A percentile compares a stretch with the other conserved stretches of the same genome.
Evolutionary conservation across 2,329 filamentous ascomycete genomes (phyloP).

Genomic region (Sporothrix protearum): DNA sequence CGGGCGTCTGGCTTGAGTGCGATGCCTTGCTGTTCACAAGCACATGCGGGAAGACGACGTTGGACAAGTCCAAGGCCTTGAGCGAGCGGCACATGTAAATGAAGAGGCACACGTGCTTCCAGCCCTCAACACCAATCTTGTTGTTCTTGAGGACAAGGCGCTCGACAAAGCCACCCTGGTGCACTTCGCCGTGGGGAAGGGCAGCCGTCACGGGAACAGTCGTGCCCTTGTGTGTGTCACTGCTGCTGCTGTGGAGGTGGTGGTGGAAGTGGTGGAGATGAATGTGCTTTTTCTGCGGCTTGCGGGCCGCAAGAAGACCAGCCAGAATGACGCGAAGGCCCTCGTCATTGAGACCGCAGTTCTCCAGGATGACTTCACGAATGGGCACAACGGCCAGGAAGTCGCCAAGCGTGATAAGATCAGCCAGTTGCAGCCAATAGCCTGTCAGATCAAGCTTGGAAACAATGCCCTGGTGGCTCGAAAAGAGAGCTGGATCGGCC

Average conservation of each 20-base stretch:
- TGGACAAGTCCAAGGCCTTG: slow-evolving; percentile 80
- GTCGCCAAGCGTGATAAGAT: slow-evolving; percentile 84
- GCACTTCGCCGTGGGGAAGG: slow-evolving; percentile 39
- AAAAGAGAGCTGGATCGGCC: slow-evolving; percentile 62
- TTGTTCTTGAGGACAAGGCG: slow-evolving; percentile 88
- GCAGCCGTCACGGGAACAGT: slow-evolving; percentile 31
- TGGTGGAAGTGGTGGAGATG: slow-evolving; percentile 34
- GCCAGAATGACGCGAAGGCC: slow-evolving; percentile 82
- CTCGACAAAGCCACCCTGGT: slow-evolving; percentile 72
- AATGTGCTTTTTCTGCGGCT: slow-evolving; percentile 54
- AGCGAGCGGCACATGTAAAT: slow-evolving; percentile 85
- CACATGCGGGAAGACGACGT: slow-evolving; percentile 67
- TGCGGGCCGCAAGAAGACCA: slow-evolving; percentile 76
- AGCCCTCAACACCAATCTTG: slow-evolving; percentile 80
- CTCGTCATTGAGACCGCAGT: slow-evolving; percentile 82
- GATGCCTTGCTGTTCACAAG: slow-evolving; percentile 23
- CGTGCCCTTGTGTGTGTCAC: slow-evolving; percentile 30
- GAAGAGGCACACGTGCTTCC: slow-evolving; percentile 87
- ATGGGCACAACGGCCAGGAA: slow-evolving; percentile 92
- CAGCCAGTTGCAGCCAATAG: slow-evolving; percentile 76
- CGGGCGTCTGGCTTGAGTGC: neutral
- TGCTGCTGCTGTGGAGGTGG: neutral
- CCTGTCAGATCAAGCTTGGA: slow-evolving; percentile 78
- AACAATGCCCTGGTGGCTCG: slow-evolving; percentile 69
- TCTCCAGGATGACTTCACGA: slow-evolving; percentile 78